Conservation (phyloP, 2,329 filamentous ascomycete genomes). For the Nigrospora osmanthi region DNA sequence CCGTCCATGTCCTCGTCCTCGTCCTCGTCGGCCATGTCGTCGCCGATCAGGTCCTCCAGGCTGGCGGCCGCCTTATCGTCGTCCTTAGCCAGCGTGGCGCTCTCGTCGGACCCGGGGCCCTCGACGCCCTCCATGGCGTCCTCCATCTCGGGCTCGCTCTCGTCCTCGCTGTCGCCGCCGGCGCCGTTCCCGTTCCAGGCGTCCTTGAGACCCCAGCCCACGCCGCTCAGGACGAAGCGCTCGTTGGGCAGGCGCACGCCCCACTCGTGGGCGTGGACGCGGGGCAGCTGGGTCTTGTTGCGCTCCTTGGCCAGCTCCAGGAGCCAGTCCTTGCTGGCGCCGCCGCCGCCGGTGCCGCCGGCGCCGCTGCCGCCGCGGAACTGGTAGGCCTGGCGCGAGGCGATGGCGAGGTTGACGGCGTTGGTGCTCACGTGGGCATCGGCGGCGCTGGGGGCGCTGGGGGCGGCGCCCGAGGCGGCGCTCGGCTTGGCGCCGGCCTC, state of each 20-base stretch:
- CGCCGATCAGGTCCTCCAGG: conserved; percentile 46
- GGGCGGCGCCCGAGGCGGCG: conserved; percentile 39
- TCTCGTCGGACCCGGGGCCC: conserved; percentile 22
- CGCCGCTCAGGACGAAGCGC: conserved; percentile 59
- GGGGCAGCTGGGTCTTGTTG: conserved; percentile 59
- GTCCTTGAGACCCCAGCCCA: conserved; percentile 56
- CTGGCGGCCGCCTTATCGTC: conserved; percentile 38
- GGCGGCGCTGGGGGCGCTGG: conserved; percentile 33
- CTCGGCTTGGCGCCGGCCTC: conserved; percentile 46
- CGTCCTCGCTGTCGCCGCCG: conserved; percentile 32
- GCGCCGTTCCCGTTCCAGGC: conserved; percentile 41
- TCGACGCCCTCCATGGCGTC: conserved; percentile 44
- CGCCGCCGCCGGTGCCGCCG: conserved; percentile 35
- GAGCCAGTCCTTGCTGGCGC: conserved; percentile 67
- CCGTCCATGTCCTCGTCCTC: conserved; percentile 47
- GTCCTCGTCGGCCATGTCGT: conserved; percentile 39
- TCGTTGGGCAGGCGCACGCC: conserved; percentile 59
- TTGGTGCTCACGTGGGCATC: conserved; percentile 56
- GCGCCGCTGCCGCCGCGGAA: conserved; percentile 48
- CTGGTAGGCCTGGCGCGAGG: conserved; percentile 59
- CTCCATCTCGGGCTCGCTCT: conserved; percentile 29
- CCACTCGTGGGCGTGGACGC: conserved; percentile 58
- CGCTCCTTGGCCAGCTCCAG: conserved; percentile 64
- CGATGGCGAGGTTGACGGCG: conserved; percentile 66
- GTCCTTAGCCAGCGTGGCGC: conserved; percentile 35